Evolutionary conservation across 2,329 filamentous ascomycete genomes (phyloP).

Genomic region (Colletotrichum cuscutae): DNA sequence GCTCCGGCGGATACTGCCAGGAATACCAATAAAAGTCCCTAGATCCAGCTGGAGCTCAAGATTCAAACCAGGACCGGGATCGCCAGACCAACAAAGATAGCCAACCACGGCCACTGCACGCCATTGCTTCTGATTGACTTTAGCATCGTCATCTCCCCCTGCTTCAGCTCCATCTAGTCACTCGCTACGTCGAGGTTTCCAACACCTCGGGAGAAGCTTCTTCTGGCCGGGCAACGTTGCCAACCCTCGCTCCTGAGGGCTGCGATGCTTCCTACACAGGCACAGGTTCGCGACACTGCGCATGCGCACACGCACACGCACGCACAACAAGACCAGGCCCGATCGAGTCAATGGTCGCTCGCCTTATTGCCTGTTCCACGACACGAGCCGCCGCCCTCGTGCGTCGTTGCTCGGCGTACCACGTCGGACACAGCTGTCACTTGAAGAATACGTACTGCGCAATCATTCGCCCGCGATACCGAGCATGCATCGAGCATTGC

Average conservation of each 20-base stretch:
- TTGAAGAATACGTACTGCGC: slow-evolving; percentile 9
- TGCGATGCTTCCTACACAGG: neutral
- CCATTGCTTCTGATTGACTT: slow-evolving; percentile 26
- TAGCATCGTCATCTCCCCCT: slow-evolving; percentile 18
- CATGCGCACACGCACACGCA: neutral
- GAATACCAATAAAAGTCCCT: neutral
- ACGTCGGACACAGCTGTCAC: slow-evolving; percentile 18
- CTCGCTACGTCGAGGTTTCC: neutral
- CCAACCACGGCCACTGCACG: slow-evolving; percentile 26
- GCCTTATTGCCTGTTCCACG: slow-evolving; percentile 3
- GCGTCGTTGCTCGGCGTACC: slow-evolving; percentile 1
- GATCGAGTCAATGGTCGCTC: neutral
- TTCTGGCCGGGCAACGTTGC: neutral
- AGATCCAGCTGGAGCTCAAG: neutral
- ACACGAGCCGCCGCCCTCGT: slow-evolving; percentile 10
- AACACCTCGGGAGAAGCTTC: neutral
- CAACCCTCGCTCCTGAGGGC: neutral
- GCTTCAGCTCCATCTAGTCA: neutral
- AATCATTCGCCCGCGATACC: slow-evolving; percentile 17
- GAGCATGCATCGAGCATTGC: slow-evolving; percentile 1
- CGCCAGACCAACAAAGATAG: neutral
- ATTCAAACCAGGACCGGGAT: neutral
- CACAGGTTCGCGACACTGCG: neutral
- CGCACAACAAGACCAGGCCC: neutral
- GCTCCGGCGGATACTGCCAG: neutral